Percentiles rank a stretch among this genome's conserved stretches.
Conservation (phyloP, 1,284 basidiomycete genomes). For the Irpex sp. region DNA sequence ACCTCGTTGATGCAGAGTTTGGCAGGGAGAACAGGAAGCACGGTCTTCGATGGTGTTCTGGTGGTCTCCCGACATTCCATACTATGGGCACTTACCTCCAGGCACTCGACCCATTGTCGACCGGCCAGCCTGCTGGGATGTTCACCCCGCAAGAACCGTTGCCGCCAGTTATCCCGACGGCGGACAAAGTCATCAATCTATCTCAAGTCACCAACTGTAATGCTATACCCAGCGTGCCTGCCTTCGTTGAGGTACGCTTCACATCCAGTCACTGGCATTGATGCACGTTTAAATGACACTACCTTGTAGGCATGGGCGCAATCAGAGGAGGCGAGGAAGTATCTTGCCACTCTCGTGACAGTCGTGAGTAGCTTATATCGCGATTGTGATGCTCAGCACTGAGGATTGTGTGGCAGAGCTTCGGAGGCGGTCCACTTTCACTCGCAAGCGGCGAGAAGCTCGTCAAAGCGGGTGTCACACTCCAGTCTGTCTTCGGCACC, state of each 20-base stretch:
- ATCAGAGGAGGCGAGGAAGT: constrained; percentile 14
- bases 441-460: constrained; percentile 24
- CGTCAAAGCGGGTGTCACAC: constrained; percentile 19
- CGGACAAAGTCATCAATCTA: constrained; percentile 13
- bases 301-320: constrained; percentile 16
- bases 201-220: background rate
- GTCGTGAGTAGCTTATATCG: constrained; percentile 10
- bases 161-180: constrained; percentile 6
- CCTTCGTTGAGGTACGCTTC: constrained; percentile 16
- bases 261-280: background rate
- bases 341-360: constrained; percentile 12
- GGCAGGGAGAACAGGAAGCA: background rate
- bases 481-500: constrained; percentile 20
- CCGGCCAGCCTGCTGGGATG: constrained; percentile 1
- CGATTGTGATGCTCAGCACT: background rate
- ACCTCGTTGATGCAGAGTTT: background rate
- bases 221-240: constrained; percentile 8
- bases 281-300: background rate
- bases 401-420: constrained; percentile 11
- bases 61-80: constrained; percentile 19
- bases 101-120: constrained; percentile 9
- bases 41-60: constrained; percentile 1
- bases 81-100: constrained; percentile 15
- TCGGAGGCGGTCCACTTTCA: constrained; percentile 28
- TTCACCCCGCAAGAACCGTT: constrained; percentile 7